Conservation (phyloP, 2,329 filamentous ascomycete genomes). For the Neofusicoccum parvum region DNA sequence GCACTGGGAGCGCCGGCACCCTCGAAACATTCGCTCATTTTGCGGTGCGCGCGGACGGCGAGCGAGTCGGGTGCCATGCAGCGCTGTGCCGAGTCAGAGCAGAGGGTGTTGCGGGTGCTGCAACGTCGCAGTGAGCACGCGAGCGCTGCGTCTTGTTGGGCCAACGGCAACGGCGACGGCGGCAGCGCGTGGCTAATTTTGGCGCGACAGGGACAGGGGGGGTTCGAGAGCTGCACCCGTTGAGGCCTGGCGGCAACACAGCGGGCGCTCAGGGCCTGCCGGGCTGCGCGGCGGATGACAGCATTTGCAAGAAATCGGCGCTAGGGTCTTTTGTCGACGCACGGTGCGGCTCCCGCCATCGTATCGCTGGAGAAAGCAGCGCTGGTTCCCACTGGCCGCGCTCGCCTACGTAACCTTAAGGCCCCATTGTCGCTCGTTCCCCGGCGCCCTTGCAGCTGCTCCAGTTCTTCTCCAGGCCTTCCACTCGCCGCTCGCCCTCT, state of each 20-base stretch:
- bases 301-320: constrained; percentile 3
- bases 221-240: too few species aligned
- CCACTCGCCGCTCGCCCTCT: not conserved
- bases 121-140: not conserved
- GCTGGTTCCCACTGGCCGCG: not conserved
- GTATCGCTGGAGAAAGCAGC: constrained; percentile 5
- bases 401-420: constrained; percentile 20
- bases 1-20: not conserved
- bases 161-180: not conserved
- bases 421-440: constrained; percentile 9
- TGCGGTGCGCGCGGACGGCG: not conserved
- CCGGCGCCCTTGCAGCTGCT: constrained; percentile 17
- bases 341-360: constrained; percentile 13
- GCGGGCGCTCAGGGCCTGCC: not conserved
- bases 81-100: not conserved
- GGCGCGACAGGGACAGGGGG: not conserved
- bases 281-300: constrained; percentile 11
- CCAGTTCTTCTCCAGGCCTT: constrained; percentile 14
- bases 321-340: constrained; percentile 12
- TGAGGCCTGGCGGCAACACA: too few species aligned
- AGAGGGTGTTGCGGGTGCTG: not conserved
- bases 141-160: not conserved
- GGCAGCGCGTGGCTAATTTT: constrained; percentile 12
- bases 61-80: not conserved
- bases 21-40: not conserved